A percentile compares a stretch with the other conserved stretches of the same genome.
Conservation (phyloP, 352 stramenopile species). For the Phytophthora aleatoria region DNA sequence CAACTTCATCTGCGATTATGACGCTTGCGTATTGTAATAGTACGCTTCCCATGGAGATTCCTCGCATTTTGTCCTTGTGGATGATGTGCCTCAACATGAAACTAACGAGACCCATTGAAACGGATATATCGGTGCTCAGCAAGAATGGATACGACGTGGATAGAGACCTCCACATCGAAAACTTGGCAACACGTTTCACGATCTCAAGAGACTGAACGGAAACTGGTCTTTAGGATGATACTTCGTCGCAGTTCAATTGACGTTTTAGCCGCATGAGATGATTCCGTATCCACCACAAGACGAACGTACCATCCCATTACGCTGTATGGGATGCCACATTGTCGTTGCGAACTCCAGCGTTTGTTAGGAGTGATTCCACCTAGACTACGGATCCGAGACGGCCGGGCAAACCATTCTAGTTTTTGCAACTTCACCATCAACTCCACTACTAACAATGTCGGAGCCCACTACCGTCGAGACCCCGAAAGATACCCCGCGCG, state of each 20-base stretch:
- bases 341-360: neutral
- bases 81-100: neutral
- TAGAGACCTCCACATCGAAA: neutral
- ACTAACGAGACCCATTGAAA: slow-evolving; percentile 5
- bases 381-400: slow-evolving; percentile 5
- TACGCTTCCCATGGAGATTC: slow-evolving; percentile 4
- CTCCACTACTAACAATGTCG: slow-evolving; percentile 19
- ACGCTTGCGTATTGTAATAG: slow-evolving; percentile 5
- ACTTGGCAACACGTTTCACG: neutral
- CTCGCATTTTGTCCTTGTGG: neutral
- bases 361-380: neutral
- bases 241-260: too few species aligned
- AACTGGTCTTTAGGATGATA: neutral
- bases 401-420: slow-evolving; percentile 7
- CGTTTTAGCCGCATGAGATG: neutral
- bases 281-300: neutral
- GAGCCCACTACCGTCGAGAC: slow-evolving; percentile 13
- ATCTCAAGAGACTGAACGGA: neutral
- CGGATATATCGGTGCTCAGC: neutral
- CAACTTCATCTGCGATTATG: slow-evolving; percentile 11
- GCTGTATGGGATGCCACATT: neutral
- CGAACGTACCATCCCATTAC: neutral
- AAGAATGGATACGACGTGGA: neutral
- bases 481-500: slow-evolving; percentile 20
- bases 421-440: slow-evolving; percentile 16